Conservation (phyloP, 768 basidiomycete species). For the Hygrocybe punicea region DNA sequence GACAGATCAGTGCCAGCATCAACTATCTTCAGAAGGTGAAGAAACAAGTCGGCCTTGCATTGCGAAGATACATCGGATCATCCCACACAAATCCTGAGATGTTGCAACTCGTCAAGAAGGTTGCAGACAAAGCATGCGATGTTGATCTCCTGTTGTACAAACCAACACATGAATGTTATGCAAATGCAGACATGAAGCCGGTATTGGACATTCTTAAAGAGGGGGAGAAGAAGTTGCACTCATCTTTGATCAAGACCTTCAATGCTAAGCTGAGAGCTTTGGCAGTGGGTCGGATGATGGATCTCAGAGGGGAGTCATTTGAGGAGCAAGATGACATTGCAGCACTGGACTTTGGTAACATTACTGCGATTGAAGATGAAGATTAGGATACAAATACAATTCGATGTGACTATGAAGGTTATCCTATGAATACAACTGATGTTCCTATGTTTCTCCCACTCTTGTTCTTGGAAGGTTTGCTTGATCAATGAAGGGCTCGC, state of each 20-base stretch:
- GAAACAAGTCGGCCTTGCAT: slow-evolving; percentile 24
- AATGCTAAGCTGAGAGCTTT: neutral
- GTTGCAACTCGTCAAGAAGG: neutral
- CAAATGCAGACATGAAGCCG: neutral
- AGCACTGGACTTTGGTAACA: neutral
- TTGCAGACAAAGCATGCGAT: slow-evolving; percentile 1
- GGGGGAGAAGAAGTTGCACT: neutral
- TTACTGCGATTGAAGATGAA: no score
- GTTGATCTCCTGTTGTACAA: neutral
- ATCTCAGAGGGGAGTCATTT: neutral
- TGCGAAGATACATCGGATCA: slow-evolving; percentile 24
- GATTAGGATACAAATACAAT: no score
- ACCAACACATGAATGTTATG: neutral
- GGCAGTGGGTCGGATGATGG: neutral
- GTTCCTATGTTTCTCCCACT: no score
- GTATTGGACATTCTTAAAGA: neutral
- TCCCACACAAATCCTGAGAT: slow-evolving; percentile 18
- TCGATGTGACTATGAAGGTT: no score
- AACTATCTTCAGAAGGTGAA: slow-evolving; percentile 30
- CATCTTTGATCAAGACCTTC: neutral
- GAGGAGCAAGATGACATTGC: slow-evolving; percentile 1
- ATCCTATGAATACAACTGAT: no score
- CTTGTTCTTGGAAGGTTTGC: no score
- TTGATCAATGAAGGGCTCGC: no score
- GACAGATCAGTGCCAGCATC: slow-evolving; percentile 29